Evolutionary conservation across 106 monocot genomes (phyloP).

Genomic region (Dendrobium chrysotoxum): DNA sequence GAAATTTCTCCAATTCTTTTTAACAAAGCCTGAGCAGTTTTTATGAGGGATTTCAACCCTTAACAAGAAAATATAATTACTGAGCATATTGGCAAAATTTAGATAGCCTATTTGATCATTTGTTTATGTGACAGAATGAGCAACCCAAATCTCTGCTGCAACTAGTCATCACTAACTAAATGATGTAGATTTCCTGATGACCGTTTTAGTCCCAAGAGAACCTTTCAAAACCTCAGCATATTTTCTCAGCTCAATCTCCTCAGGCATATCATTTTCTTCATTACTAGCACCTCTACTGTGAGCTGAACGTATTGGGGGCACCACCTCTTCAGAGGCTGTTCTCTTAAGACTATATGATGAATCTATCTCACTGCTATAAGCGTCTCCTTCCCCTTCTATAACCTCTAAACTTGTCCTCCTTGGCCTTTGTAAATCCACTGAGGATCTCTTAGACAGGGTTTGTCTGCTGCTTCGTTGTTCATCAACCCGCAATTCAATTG

Average conservation of each 20-base stretch:
- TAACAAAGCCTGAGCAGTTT: too few relatives aligned
- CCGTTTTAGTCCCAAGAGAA: conserved; percentile 1
- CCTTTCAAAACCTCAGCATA: conserved; percentile 34
- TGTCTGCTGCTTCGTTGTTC: too few relatives aligned
- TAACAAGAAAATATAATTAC: too few relatives aligned
- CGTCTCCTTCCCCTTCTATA: neutral
- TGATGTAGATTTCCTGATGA: neutral
- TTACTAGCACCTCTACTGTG: neutral
- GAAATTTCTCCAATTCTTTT: too few relatives aligned
- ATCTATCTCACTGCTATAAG: conserved; percentile 25
- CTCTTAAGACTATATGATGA: neutral
- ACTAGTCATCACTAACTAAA: neutral
- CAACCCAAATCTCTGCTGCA: too few relatives aligned
- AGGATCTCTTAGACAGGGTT: neutral
- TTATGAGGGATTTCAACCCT: too few relatives aligned
- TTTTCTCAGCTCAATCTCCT: conserved; percentile 36
- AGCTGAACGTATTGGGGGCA: neutral
- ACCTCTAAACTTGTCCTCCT: conserved; percentile 4
- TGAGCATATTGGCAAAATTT: too few relatives aligned
- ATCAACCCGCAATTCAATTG: conserved; percentile 1
- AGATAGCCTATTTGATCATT: too few relatives aligned
- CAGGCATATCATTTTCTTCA: conserved; percentile 10
- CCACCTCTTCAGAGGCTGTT: conserved; percentile 7
- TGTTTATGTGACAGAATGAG: too few relatives aligned
- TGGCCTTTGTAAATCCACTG: neutral